Evolutionary conservation across 2,329 filamentous ascomycete genomes (phyloP).

Genomic region (Aspergillus viridinutans): DNA sequence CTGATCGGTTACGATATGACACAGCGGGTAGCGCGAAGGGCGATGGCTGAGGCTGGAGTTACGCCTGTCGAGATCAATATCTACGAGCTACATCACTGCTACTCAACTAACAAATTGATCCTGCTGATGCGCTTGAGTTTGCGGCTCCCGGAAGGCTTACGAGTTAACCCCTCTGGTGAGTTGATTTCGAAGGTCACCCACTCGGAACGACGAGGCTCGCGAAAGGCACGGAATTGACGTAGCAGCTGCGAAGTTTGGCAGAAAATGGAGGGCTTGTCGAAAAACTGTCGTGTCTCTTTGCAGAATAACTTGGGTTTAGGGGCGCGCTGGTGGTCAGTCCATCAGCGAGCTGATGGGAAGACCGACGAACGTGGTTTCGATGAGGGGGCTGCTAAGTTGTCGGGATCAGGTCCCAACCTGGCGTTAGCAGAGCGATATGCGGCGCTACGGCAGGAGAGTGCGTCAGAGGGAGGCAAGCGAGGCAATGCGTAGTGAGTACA

Average conservation of each 20-base stretch:
- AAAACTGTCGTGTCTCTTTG: slow-evolving; percentile 65
- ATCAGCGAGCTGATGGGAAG: slow-evolving; percentile 73
- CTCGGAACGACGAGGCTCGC: slow-evolving; percentile 88
- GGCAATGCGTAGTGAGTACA: slow-evolving; percentile 8
- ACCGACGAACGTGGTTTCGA: neutral
- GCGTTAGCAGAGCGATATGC: slow-evolving; percentile 70
- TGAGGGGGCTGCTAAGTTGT: slow-evolving; percentile 43
- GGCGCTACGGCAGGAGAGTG: slow-evolving; percentile 68
- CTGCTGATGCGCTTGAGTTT: slow-evolving; percentile 78
- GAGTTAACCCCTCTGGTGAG: slow-evolving; percentile 87
- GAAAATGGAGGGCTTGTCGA: slow-evolving; percentile 72
- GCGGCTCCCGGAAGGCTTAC: slow-evolving; percentile 77
- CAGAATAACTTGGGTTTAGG: slow-evolving; percentile 93
- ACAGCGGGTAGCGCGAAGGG: no score
- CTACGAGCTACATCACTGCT: slow-evolving; percentile 84
- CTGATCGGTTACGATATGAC: no score
- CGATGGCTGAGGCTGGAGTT: no score
- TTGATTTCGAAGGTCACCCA: slow-evolving; percentile 94
- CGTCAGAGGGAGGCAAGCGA: slow-evolving; percentile 62
- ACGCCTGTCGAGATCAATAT: no score
- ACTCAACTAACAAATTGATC: slow-evolving; percentile 92
- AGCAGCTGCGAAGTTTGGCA: slow-evolving; percentile 92
- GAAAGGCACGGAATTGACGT: slow-evolving; percentile 89
- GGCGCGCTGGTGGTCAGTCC: slow-evolving; percentile 83
- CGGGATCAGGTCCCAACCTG: slow-evolving; percentile 66